Evolutionary conservation across 2,329 filamentous ascomycete species (phyloP).

Genomic region (Fusarium cyanostomum): DNA sequence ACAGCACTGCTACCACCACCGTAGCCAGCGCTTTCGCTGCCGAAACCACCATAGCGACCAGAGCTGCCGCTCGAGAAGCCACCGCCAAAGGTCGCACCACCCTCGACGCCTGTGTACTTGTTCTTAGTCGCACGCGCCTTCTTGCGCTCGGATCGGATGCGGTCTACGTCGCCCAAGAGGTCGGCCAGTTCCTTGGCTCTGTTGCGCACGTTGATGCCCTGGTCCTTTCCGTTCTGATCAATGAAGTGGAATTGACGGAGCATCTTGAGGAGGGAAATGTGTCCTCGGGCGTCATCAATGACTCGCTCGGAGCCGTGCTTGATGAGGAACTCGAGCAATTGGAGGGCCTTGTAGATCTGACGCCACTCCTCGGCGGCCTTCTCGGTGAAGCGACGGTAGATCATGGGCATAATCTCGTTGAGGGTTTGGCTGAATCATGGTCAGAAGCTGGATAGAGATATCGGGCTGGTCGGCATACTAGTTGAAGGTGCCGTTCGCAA

Average conservation of each 20-base stretch:
- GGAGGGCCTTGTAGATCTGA: constrained; percentile 98
- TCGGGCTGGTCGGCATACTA: constrained; percentile 71
- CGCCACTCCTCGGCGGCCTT: constrained; percentile 98
- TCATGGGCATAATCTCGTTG: constrained; percentile 99
- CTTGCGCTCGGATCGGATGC: constrained; percentile 83
- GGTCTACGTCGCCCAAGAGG: constrained; percentile 90
- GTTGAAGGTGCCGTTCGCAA: constrained; percentile 96
- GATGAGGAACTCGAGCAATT: constrained; percentile 95
- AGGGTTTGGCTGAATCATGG: constrained; percentile 77
- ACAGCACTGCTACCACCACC: constrained; percentile 50
- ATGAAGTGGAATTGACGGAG: constrained; percentile 98
- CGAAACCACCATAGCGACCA: constrained; percentile 87
- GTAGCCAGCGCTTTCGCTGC: constrained; percentile 82
- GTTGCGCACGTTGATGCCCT: constrained; percentile 97
- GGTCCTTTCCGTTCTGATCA: constrained; percentile 95
- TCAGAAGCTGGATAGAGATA: constrained; percentile 26
- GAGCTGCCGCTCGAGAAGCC: constrained; percentile 61
- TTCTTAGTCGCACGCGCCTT: constrained; percentile 90
- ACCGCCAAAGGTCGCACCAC: constrained; percentile 71
- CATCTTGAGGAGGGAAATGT: constrained; percentile 97
- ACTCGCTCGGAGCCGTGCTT: constrained; percentile 98
- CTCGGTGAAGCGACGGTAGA: constrained; percentile 98
- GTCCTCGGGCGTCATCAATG: constrained; percentile 94
- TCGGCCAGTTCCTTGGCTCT: constrained; percentile 95
- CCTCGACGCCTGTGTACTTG: constrained; percentile 95